Percentiles rank a stretch among this genome's conserved stretches.
phyloP scores from a whole-genome alignment of 768 basidiomycete species.

The Podaxis mareebaensis region DNA sequence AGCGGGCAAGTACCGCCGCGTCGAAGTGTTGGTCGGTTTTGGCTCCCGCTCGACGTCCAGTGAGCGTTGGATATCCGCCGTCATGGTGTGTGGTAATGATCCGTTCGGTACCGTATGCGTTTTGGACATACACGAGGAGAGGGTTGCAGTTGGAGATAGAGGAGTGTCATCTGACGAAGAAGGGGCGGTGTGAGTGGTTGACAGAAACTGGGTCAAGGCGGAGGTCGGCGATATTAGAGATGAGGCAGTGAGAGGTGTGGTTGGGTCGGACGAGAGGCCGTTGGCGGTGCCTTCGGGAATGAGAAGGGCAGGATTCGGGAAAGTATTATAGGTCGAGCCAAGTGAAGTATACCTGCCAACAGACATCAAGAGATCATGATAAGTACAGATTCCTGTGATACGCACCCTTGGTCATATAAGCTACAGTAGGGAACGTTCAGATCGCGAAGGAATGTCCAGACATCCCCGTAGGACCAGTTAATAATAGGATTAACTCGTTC shows the following conservation, averaged over 20 bases:
- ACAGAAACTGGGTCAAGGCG: constrained; percentile 26
- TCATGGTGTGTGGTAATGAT: constrained; percentile 11
- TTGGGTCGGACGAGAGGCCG: constrained; percentile 14
- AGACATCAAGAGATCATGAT: not conserved
- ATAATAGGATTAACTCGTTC: constrained; percentile 95
- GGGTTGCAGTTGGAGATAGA: constrained; percentile 28
- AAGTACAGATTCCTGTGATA: not conserved
- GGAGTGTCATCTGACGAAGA: constrained; percentile 16
- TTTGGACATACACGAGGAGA: constrained; percentile 30
- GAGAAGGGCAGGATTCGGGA: constrained; percentile 86
- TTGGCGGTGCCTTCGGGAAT: constrained; percentile 25
- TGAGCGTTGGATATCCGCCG: not conserved
- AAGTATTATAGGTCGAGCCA: constrained; percentile 93
- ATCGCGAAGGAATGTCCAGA: constrained; percentile 84
- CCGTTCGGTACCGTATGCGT: constrained; percentile 28
- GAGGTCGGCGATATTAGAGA: constrained; percentile 26
- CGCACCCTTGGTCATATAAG: constrained; percentile 90
- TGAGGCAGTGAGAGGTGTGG: constrained; percentile 23
- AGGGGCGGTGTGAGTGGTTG: constrained; percentile 21
- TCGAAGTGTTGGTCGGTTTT: not conserved
- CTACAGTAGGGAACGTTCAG: constrained; percentile 83
- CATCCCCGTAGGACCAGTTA: constrained; percentile 88
- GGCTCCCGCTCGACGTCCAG: not conserved
- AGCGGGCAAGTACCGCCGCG: constrained; percentile 64
- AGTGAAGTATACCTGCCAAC: constrained; percentile 88